Evolutionary conservation across 176 grass and related monocot species (phyloP).

Genomic region (Luzula sylvatica): DNA sequence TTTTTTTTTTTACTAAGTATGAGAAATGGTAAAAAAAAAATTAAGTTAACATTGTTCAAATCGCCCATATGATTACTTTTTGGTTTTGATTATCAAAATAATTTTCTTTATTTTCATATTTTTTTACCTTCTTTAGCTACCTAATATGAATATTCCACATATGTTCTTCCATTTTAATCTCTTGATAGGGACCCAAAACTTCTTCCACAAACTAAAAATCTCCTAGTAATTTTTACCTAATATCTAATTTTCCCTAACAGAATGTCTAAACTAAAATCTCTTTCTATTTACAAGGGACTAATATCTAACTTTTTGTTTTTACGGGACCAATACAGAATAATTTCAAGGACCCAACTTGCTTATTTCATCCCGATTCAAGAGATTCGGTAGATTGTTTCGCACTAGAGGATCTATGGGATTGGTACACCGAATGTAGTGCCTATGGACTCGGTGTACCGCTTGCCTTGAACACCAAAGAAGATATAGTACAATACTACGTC

Average conservation of each 20-base stretch:
- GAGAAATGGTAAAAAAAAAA: neutral
- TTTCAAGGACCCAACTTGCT: conserved; percentile 23
- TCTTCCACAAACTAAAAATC: no score
- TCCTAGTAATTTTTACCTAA: no score
- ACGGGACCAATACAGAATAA: conserved; percentile 20
- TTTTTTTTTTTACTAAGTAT: neutral
- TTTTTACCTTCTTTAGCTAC: no score
- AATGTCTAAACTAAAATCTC: no score
- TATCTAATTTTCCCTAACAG: no score
- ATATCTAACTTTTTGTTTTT: conserved; percentile 14
- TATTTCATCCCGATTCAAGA: conserved; percentile 32
- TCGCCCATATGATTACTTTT: neutral
- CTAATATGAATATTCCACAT: no score
- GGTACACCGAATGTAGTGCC: conserved; percentile 39
- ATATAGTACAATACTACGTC: conserved; percentile 42
- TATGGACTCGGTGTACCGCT: conserved; percentile 42
- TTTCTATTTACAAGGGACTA: neutral
- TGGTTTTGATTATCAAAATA: neutral
- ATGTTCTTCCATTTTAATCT: neutral
- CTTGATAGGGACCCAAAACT: no score
- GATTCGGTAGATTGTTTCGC: conserved; percentile 39
- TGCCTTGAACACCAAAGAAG: conserved; percentile 4
- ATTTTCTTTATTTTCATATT: no score
- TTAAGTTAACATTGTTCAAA: neutral
- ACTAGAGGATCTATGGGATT: conserved; percentile 47